Evolutionary conservation across 1,284 basidiomycete species (phyloP), one percentile per base, ranked within the genome.

Genomic region (Leccinum pachyderme): DNA sequence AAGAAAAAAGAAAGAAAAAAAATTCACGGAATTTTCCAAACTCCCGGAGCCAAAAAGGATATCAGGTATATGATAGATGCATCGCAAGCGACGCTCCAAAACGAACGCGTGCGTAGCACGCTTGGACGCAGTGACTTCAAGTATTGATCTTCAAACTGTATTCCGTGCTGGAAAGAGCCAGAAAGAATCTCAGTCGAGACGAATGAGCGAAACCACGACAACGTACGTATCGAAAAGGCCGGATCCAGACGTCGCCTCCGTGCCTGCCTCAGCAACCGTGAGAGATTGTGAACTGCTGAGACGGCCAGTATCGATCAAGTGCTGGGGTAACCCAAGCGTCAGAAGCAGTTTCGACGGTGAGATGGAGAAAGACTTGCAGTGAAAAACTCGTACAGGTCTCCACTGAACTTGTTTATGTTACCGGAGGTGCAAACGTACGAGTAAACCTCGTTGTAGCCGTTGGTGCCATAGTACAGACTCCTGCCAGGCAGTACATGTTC

Each of bases 381-480:
- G 57, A 87, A 65, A 77, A 87, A 87, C 5, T 59, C 39, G 54
- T 78, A 79, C 45, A 86, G 49, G 61, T 87, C 84, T 2, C 73
- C 80, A 32, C 71, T 79, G 72, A 87, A 87, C 63, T 67, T 76
- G 3, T 71, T 72, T 61, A 84, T 70, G 9, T 68, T 68, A 0
- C 77, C 78, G 55, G 67, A 71, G 2, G 73, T 68, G 12, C 79
- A 79, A 24, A 87, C 73, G 79, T 84, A 87, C 4, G 85, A 86
- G 67, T 76, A 86, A 4, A 87, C 86, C 13, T 75, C 69, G 71
- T 86, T 87, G 18, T 75, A 65, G 43, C 81, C 81, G 63, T 87
- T 87, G 24, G 71, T 76, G 22, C 84, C 84, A 32, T 52, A 70
- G 71, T 83, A 84, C 48, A 87, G 60, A 64, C 85, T 74, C 83